phyloP scores from a whole-genome alignment of 148 eudicot species.

The Rhododendron molle region DNA sequence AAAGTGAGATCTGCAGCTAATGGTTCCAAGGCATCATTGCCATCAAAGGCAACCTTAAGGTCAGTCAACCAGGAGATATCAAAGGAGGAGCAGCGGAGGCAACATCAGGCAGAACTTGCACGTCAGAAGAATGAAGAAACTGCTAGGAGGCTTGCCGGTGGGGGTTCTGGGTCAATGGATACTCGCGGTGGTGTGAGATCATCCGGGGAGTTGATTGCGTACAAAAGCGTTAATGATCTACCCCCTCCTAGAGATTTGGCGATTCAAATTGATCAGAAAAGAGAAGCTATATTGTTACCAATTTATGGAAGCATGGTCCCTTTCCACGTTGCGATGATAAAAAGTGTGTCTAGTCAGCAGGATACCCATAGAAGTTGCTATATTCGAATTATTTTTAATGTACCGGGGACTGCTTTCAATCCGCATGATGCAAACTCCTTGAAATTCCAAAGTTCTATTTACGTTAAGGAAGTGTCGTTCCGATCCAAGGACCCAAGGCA shows the following conservation, averaged over 20 bases:
- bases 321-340: conserved; percentile 55
- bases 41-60: conserved; percentile 30
- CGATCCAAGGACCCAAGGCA: too few relatives aligned
- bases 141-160: conserved; percentile 62
- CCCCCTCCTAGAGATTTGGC: conserved; percentile 56
- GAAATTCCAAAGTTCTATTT: too few relatives aligned
- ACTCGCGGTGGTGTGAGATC: too few relatives aligned
- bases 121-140: conserved; percentile 71
- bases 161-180: conserved; percentile 24
- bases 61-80: conserved; percentile 57
- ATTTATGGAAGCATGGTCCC: conserved; percentile 59
- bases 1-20: conserved; percentile 22
- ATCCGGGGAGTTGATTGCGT: too few relatives aligned
- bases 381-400: conserved; percentile 52
- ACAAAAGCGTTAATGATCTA: conserved; percentile 36
- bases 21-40: conserved; percentile 8
- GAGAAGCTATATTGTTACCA: conserved; percentile 55
- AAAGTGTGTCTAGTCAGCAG: conserved; percentile 53
- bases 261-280: conserved; percentile 58
- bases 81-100: conserved; percentile 52
- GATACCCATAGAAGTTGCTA: conserved; percentile 53
- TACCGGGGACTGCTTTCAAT: conserved; percentile 56
- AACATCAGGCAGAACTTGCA: conserved; percentile 66
- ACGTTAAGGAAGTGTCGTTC: conserved; percentile 6
- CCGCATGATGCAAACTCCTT: conserved; percentile 43